These are phyloP conservation scores for Yarrowia yakushimensis DNA, from an alignment of 805 yeast species.

Conservation along the genomic window DNA sequence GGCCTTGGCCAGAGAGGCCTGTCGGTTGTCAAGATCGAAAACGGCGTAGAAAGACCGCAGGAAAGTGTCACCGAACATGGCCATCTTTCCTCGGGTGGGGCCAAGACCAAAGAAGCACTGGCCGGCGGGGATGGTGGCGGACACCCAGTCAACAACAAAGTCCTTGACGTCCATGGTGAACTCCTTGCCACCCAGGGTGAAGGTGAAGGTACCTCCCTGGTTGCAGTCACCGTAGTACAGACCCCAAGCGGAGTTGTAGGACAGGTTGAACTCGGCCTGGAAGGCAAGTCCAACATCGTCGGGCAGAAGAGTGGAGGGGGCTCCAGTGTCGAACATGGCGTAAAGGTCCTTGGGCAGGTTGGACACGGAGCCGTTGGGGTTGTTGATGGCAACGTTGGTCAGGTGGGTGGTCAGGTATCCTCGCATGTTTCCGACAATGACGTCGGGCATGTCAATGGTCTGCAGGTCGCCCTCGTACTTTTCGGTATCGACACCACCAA, in stretches of 20 bases:
- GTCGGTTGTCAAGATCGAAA: constrained; percentile 56
- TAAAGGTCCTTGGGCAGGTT: constrained; percentile 8
- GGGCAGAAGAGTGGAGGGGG: constrained; percentile 52
- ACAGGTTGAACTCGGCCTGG: constrained; percentile 1
- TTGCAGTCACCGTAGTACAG: constrained; percentile 23
- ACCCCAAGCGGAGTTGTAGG: constrained; percentile 27
- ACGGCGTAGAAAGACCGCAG: constrained; percentile 63
- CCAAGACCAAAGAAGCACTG: constrained; percentile 34
- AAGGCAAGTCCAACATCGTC: constrained; percentile 7
- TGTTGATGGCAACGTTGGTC: constrained; percentile 29
- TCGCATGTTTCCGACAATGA: constrained; percentile 25
- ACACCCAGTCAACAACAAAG: constrained; percentile 21
- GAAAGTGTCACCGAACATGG: constrained; percentile 54
- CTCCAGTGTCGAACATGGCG: constrained; percentile 57
- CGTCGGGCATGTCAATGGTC: constrained; percentile 29
- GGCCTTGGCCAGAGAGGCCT: constrained; percentile 56
- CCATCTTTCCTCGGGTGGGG: constrained; percentile 36
- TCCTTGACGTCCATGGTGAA: constrained; percentile 20
- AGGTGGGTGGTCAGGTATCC: constrained; percentile 27
- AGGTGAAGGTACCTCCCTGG: constrained; percentile 27
- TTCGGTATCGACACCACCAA: constrained; percentile 44
- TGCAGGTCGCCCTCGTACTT: constrained; percentile 42
- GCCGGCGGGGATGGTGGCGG: constrained; percentile 24
- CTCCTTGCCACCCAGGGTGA: constrained; percentile 27
- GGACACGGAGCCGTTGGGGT: constrained; percentile 23